phyloP scores from a whole-genome alignment of 306 rosid species.

The Rubus parviflorus region DNA sequence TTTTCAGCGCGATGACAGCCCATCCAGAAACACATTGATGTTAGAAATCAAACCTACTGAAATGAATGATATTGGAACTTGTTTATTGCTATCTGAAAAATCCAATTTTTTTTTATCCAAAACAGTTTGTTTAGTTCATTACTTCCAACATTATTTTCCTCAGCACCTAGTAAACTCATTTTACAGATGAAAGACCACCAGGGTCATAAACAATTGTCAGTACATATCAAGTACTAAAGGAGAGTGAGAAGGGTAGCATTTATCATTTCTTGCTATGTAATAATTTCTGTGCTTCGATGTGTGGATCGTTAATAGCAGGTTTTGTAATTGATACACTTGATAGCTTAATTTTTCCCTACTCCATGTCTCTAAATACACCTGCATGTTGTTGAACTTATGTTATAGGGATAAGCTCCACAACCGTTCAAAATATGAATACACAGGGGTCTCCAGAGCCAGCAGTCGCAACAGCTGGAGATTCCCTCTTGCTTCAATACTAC shows the following conservation, averaged over 20 bases:
- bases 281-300: background rate
- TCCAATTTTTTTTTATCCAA: background rate
- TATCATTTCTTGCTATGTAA: background rate
- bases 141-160: background rate
- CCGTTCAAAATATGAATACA: background rate
- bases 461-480: background rate
- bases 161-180: background rate
- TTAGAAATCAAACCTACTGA: background rate
- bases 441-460: conserved; percentile 11
- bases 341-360: background rate
- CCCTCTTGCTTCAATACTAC: background rate
- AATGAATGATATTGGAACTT: background rate
- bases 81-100: background rate
- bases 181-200: background rate
- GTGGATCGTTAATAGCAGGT: background rate
- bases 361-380: background rate
- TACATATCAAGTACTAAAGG: background rate
- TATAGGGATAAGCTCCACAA: conserved; percentile 13
- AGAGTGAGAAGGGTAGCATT: background rate
- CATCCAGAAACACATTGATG: background rate
- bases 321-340: background rate
- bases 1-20: background rate
- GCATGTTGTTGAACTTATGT: background rate
- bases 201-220: background rate
- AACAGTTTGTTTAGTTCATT: background rate